These are phyloP conservation scores for Cryptococcus maquisensis DNA, from an alignment of 1,284 basidiomycete genomes.

Conservation along the genomic window DNA sequence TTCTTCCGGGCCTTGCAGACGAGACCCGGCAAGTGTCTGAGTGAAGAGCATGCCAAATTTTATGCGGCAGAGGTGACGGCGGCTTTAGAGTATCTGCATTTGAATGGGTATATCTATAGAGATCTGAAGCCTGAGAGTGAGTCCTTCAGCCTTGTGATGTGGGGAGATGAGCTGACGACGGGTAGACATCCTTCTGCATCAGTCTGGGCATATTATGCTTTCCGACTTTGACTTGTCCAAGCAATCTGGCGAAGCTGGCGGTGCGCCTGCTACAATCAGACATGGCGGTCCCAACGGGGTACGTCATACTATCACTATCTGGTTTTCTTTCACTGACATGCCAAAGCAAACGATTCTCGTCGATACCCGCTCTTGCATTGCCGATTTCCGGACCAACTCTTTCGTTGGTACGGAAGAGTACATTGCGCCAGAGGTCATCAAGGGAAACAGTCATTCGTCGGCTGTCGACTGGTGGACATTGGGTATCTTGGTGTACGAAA, in stretches of 20 bases:
- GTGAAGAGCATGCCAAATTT: slow-evolving; percentile 92
- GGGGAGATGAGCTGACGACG: neutral
- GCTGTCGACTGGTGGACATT: slow-evolving; percentile 99
- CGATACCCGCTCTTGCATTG: slow-evolving; percentile 95
- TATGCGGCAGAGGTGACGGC: slow-evolving; percentile 99
- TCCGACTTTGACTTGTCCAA: slow-evolving; percentile 99
- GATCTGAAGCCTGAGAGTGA: slow-evolving; percentile 98
- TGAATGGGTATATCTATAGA: slow-evolving; percentile 99
- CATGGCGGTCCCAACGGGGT: slow-evolving; percentile 85
- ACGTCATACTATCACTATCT: slow-evolving; percentile 33
- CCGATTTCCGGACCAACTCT: slow-evolving; percentile 96
- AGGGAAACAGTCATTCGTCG: slow-evolving; percentile 93
- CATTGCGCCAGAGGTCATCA: slow-evolving; percentile 98
- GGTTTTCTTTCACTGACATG: neutral
- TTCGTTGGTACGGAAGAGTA: slow-evolving; percentile 99
- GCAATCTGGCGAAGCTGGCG: slow-evolving; percentile 79
- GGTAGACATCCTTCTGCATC: slow-evolving; percentile 93
- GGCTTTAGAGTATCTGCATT: slow-evolving; percentile 94
- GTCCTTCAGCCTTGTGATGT: slow-evolving; percentile 44
- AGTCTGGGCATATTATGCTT: slow-evolving; percentile 98
- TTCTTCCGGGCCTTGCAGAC: slow-evolving; percentile 97
- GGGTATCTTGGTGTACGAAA: slow-evolving; percentile 98
- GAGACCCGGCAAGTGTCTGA: slow-evolving; percentile 88
- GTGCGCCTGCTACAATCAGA: slow-evolving; percentile 84
- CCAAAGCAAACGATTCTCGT: slow-evolving; percentile 52